Percentiles rank a stretch among this genome's conserved stretches.
Conservation (phyloP, 2,329 filamentous ascomycete genomes). For the Dothiorella sarmentorum region DNA sequence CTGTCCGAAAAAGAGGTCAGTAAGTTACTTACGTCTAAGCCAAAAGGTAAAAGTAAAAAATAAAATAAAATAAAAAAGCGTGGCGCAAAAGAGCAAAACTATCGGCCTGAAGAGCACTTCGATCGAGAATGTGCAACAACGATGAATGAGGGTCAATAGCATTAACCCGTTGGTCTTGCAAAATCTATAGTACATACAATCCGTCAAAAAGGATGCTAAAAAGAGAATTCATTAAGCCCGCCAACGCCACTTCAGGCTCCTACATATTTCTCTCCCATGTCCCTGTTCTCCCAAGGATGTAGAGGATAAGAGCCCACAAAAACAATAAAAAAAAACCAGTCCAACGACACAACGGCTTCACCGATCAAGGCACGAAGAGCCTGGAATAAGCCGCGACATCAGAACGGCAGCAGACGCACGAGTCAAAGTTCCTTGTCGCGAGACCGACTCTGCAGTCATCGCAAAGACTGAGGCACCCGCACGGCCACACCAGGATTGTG, state of each 20-base stretch:
- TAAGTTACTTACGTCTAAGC: too few species aligned
- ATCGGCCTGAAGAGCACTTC: too few species aligned
- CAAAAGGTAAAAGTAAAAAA: too few species aligned
- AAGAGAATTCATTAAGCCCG: background rate
- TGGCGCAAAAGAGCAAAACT: too few species aligned
- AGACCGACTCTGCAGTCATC: constrained; percentile 92
- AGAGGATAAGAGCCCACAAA: background rate
- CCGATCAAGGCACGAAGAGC: constrained; percentile 72
- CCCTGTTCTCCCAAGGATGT: background rate
- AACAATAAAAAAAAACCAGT: too few species aligned
- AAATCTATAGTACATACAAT: background rate
- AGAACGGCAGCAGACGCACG: constrained; percentile 88
- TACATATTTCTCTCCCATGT: background rate
- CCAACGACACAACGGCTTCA: too few species aligned
- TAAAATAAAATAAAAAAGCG: too few species aligned
- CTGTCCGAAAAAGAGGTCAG: too few species aligned
- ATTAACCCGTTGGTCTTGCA: background rate
- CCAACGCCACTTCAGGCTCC: background rate
- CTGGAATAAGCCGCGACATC: constrained; percentile 86
- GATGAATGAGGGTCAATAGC: too few species aligned
- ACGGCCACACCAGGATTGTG: constrained; percentile 93
- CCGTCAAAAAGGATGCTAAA: background rate
- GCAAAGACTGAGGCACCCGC: constrained; percentile 87
- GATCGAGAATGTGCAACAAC: too few species aligned
- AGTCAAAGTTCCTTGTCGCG: constrained; percentile 95